Base-by-base conservation (phyloP, 2,329 filamentous ascomycete species). In the Dactylonectria estremocensis region DNA sequence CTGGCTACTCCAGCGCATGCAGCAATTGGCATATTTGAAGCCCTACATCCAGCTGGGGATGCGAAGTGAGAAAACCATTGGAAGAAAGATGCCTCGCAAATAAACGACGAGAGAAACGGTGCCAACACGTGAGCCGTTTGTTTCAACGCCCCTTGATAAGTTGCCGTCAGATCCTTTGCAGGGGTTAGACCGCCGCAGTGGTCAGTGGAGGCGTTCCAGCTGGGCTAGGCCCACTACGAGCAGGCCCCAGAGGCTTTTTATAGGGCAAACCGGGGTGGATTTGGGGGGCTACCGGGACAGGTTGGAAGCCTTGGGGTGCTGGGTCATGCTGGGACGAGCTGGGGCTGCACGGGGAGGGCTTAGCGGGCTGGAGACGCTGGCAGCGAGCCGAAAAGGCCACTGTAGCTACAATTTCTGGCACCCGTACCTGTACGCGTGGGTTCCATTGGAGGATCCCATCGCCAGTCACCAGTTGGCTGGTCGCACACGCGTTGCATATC, bases 351-450 rank as follows among this genome's bases (percentile, higher is more conserved):
- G 48, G 49, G 56, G 56, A 60, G 55, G 50, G 54, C 33, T 61
- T 65, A 65, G 64, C 58, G 40, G 35, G 35, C 35, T 37, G 35
- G 28, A 37, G 33, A 46, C 37, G 55, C 54, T 61, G 59, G 70
- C 68, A 68, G 65, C 52, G 31, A 72, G 58, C 65, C 67, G 75
- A 78, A 79, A 69, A 81, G 79, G 79, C 79, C 79, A 80, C 78
- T 80, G 78, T 80, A 80, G 78, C 79, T 80, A 80, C 79, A 80
- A 77, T 75, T 79, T 76, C 72, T 72, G 48, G 46, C 31, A 59
- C 16, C n/a, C 37, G 45, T 10, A 24, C n/a, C 24, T 50, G 48
- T 24, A 28, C 22, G 48, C 49, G 28, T 31, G 49, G 49, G 49
- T 35, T 35, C n/a, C n/a, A n/a, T n/a, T 16, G 35, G 46, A 60